phyloP scores from a whole-genome alignment of 2,329 filamentous ascomycete genomes.

The Cordyceps sp. region DNA sequence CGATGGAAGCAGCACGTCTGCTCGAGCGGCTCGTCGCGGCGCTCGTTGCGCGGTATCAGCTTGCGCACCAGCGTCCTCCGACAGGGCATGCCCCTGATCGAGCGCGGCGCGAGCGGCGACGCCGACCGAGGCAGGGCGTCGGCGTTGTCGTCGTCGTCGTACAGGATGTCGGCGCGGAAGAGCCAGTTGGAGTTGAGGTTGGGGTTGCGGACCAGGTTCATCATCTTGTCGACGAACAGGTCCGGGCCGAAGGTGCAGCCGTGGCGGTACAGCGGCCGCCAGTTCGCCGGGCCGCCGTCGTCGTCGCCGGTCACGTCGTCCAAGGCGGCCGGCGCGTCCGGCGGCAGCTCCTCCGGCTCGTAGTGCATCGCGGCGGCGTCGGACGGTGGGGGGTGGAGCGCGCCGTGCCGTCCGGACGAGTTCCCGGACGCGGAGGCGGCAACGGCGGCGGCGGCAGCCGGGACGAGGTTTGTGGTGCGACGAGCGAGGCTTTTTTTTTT shows the following conservation, averaged over 20 bases:
- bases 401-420: too few relatives aligned
- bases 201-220: constrained; percentile 61
- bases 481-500: too few relatives aligned
- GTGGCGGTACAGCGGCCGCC: constrained; percentile 38
- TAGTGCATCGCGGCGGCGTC: constrained; percentile 8
- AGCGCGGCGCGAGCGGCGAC: constrained; percentile 2
- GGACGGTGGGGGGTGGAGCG: too few relatives aligned
- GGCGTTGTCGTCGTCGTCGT: constrained; percentile 10
- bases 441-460: too few relatives aligned
- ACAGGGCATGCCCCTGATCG: constrained; percentile 17
- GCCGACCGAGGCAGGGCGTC: not conserved
- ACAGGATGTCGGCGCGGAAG: constrained; percentile 61
- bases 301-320: constrained; percentile 7
- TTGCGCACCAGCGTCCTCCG: constrained; percentile 55
- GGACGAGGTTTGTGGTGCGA: too few relatives aligned
- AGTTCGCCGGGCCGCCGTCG: too few relatives aligned
- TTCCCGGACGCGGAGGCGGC: too few relatives aligned
- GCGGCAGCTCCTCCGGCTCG: constrained; percentile 12
- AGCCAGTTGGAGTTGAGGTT: constrained; percentile 67
- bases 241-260: constrained; percentile 45
- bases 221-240: constrained; percentile 50
- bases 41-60: constrained; percentile 67
- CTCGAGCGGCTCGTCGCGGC: constrained; percentile 56
- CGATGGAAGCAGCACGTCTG: constrained; percentile 69
- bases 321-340: constrained; percentile 11